Conservation (phyloP, 1,139 yeast species). For the Geotrichum candidum region DNA sequence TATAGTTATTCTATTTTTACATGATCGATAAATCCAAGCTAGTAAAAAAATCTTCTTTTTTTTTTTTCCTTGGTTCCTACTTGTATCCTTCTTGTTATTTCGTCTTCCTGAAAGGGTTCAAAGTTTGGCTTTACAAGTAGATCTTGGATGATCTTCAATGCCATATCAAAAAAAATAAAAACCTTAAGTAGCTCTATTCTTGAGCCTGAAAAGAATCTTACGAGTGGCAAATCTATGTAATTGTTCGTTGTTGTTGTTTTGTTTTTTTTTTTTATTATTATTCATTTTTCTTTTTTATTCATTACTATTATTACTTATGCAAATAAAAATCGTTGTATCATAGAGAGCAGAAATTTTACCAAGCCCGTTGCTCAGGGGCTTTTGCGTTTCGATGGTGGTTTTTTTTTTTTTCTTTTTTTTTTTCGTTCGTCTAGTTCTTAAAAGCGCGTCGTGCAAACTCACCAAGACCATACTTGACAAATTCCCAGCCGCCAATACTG, state of each 20-base stretch:
- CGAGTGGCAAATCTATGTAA: too few species aligned
- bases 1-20: neutral
- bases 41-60: neutral
- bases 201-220: neutral
- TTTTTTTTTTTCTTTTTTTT: neutral
- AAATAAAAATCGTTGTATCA: neutral
- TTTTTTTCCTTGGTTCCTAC: neutral
- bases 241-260: neutral
- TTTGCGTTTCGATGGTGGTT: neutral
- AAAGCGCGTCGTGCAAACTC: slow-evolving; percentile 43
- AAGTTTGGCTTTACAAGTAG: neutral
- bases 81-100: too few species aligned
- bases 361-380: neutral
- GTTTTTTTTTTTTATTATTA: neutral
- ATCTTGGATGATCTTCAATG: neutral
- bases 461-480: slow-evolving; percentile 51
- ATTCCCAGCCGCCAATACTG: slow-evolving; percentile 81
- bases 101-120: too few species aligned
- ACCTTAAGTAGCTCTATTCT: neutral
- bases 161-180: neutral
- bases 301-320: neutral
- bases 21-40: neutral
- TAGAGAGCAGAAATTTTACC: neutral
- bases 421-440: neutral
- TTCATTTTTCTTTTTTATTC: neutral